Evolutionary conservation across 169 alveolate species (phyloP).

Genomic region (Cryptosporidium andersoni): DNA sequence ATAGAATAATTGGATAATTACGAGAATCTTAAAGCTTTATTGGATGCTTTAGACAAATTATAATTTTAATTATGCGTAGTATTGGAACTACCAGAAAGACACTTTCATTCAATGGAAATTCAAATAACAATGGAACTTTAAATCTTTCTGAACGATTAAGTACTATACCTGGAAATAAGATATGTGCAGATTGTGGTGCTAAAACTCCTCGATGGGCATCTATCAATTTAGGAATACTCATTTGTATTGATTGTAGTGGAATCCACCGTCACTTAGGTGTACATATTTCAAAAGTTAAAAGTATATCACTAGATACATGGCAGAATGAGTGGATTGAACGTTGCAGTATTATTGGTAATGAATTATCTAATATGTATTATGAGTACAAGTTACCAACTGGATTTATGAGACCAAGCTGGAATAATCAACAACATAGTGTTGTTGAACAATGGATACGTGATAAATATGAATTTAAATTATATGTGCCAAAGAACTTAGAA

Average conservation of each 20-base stretch:
- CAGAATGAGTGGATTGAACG: conserved; percentile 82
- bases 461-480: conserved; percentile 82
- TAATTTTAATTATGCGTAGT: no score
- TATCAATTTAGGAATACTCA: conserved; percentile 90
- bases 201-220: conserved; percentile 96
- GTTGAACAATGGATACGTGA: conserved; percentile 86
- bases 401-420: conserved; percentile 72
- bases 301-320: conserved; percentile 92
- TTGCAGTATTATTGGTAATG: conserved; percentile 77
- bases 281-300: conserved; percentile 91
- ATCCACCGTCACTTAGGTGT: conserved; percentile 94
- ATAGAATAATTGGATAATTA: no score
- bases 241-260: conserved; percentile 97
- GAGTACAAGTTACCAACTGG: conserved; percentile 77
- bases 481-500: conserved; percentile 73
- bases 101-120: no score
- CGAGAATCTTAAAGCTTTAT: no score
- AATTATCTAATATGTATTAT: conserved; percentile 78
- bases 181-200: conserved; percentile 96
- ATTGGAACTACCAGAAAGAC: no score
- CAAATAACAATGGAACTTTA: no score
- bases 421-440: conserved; percentile 61
- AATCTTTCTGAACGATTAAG: conserved; percentile 27
- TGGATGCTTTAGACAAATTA: no score
- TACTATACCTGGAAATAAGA: conserved; percentile 83